Percentiles rank a stretch among this genome's conserved stretches.
phyloP scores from a whole-genome alignment of 352 stramenopile genomes.

The Globisporangium radiosum region DNA sequence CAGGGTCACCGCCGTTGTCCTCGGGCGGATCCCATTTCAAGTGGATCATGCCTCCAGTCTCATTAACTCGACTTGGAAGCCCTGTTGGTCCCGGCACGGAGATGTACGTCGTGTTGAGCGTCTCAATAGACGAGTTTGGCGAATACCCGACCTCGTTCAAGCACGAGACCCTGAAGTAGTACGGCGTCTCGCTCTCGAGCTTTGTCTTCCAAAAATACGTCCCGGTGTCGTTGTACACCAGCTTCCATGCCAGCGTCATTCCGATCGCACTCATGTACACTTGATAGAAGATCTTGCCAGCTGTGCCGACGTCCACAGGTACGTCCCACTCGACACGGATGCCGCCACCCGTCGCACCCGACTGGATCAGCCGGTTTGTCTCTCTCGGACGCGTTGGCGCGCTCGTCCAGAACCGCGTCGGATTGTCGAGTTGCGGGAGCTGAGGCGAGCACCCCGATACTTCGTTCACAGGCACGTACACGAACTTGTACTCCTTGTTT shows the following conservation, averaged over 20 bases:
- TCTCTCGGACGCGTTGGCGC: constrained; percentile 14
- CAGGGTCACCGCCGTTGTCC: constrained; percentile 44
- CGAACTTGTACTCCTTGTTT: constrained; percentile 31
- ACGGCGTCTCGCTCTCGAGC: constrained; percentile 32
- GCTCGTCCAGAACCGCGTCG: constrained; percentile 20
- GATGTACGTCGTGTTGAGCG: constrained; percentile 36
- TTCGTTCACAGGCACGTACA: constrained; percentile 39
- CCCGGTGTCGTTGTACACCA: constrained; percentile 37
- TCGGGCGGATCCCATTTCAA: constrained; percentile 35
- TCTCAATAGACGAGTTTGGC: constrained; percentile 15
- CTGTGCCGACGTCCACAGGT: constrained; percentile 35
- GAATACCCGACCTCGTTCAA: constrained; percentile 46
- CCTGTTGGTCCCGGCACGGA: constrained; percentile 42
- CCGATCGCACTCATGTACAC: constrained; percentile 37
- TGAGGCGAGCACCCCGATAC: constrained; percentile 28
- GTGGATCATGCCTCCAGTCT: constrained; percentile 34
- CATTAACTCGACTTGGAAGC: constrained; percentile 7
- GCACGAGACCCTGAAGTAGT: constrained; percentile 43
- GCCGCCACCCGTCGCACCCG: constrained; percentile 38
- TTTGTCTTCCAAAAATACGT: constrained; percentile 47
- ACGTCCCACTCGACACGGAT: constrained; percentile 35
- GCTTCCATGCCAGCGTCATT: constrained; percentile 17
- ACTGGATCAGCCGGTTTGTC: constrained; percentile 26
- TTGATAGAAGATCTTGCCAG: constrained; percentile 32
- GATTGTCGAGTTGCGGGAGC: constrained; percentile 1